phyloP scores from a whole-genome alignment of 2,329 filamentous ascomycete genomes.

The Polychaeton citri region DNA sequence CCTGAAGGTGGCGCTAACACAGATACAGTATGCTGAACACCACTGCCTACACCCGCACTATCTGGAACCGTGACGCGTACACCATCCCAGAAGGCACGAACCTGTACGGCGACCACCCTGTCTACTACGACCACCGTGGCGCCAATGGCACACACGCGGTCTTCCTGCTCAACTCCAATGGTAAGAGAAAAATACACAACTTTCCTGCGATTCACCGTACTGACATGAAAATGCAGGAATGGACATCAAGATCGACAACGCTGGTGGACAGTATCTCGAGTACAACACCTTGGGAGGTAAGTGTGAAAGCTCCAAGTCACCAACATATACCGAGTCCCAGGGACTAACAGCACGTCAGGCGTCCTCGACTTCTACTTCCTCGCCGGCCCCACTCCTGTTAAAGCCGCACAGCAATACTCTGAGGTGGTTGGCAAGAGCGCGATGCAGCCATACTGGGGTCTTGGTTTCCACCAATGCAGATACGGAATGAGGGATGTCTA shows the following conservation, averaged over 20 bases:
- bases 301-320: not conserved
- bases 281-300: conserved; percentile 60
- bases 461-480: conserved; percentile 39
- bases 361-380: conserved; percentile 53
- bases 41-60: conserved; percentile 54
- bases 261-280: conserved; percentile 56
- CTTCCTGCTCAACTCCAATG: conserved; percentile 59
- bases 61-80: conserved; percentile 58
- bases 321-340: not conserved
- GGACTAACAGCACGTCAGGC: conserved; percentile 17
- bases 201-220: not conserved
- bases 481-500: conserved; percentile 45
- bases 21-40: conserved; percentile 38
- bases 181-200: not conserved
- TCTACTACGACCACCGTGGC: conserved; percentile 61
- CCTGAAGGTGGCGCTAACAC: conserved; percentile 2
- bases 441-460: conserved; percentile 40
- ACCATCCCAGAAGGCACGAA: conserved; percentile 46
- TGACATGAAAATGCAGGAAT: conserved; percentile 28
- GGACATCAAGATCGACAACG: conserved; percentile 61
- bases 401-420: conserved; percentile 37
- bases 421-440: conserved; percentile 35
- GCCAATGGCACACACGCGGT: conserved; percentile 46
- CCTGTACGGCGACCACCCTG: conserved; percentile 58
- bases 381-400: conserved; percentile 32